phyloP scores from a whole-genome alignment of 176 grass and related monocot genomes.

The Themeda triandra region DNA sequence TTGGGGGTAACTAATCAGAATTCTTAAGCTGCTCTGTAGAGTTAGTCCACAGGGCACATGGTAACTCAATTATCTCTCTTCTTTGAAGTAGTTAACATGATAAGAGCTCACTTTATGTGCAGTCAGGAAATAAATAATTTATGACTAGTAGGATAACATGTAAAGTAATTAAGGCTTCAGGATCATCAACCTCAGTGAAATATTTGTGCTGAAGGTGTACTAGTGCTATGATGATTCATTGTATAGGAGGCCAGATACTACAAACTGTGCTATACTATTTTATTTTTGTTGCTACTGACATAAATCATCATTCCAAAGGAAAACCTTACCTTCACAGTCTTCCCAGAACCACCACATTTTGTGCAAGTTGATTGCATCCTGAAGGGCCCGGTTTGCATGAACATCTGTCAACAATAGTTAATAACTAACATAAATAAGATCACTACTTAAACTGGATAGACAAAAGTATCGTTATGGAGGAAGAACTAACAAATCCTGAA shows the following conservation, averaged over 20 bases:
- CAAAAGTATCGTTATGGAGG: background rate
- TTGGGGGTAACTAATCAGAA: conserved; percentile 11
- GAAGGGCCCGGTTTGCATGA: conserved; percentile 85
- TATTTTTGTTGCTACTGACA: background rate
- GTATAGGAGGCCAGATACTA: no score
- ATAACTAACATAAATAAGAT: conserved; percentile 21
- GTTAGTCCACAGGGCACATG: background rate
- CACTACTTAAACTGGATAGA: background rate
- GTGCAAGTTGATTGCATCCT: conserved; percentile 78
- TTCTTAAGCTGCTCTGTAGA: background rate
- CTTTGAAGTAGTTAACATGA: background rate
- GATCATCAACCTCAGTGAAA: no score
- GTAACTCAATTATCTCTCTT: background rate
- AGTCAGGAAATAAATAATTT: background rate
- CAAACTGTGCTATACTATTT: background rate
- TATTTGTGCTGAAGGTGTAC: no score
- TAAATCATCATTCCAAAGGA: background rate
- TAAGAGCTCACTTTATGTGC: no score
- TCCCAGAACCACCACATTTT: conserved; percentile 84
- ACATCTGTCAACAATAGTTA: conserved; percentile 43
- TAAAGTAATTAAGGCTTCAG: background rate
- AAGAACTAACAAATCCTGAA: conserved; percentile 75
- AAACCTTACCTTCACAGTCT: conserved; percentile 62
- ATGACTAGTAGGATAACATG: background rate
- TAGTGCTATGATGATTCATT: no score